Conservation (phyloP, 2,329 filamentous ascomycete genomes). For the Boeremia exigua region DNA sequence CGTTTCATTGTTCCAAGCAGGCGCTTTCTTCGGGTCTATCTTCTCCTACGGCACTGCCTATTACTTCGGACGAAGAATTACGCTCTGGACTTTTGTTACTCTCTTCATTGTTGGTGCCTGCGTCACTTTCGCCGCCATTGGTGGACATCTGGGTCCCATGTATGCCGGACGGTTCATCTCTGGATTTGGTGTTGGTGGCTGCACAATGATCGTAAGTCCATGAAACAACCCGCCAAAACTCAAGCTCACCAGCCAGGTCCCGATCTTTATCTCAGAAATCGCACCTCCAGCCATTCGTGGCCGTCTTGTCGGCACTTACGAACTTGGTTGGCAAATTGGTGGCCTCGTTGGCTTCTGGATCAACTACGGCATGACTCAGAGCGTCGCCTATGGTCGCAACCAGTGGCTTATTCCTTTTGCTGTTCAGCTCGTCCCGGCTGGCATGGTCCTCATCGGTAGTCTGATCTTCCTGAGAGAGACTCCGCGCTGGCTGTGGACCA, state of each 20-base stretch:
- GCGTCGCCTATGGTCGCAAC: conserved; percentile 51
- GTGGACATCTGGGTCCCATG: conserved; percentile 60
- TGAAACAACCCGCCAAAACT: conserved; percentile 21
- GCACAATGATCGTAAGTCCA: conserved; percentile 25
- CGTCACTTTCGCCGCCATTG: conserved; percentile 67
- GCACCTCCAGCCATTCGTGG: conserved; percentile 65
- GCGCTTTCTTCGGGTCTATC: conserved; percentile 77
- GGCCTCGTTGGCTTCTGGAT: conserved; percentile 52
- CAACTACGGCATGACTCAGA: conserved; percentile 54
- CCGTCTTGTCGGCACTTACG: conserved; percentile 58
- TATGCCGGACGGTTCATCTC: conserved; percentile 64
- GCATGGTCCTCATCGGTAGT: conserved; percentile 58
- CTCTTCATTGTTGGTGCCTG: conserved; percentile 71
- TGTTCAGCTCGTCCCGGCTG: conserved; percentile 71
- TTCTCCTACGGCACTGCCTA: conserved; percentile 65
- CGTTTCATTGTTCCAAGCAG: conserved; percentile 81
- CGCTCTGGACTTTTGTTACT: conserved; percentile 60
- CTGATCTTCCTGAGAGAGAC: conserved; percentile 52
- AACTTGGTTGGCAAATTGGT: conserved; percentile 59
- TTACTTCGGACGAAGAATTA: conserved; percentile 68
- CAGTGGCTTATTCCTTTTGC: conserved; percentile 61
- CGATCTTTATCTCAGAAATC: conserved; percentile 66
- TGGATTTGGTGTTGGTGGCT: conserved; percentile 63
- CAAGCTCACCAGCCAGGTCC: conserved; percentile 53
- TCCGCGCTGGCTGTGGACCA: conserved; percentile 53